A percentile compares a stretch with the other conserved stretches of the same genome.
Conservation (phyloP, 2,329 filamentous ascomycete species). For the Calycina herbarum region DNA sequence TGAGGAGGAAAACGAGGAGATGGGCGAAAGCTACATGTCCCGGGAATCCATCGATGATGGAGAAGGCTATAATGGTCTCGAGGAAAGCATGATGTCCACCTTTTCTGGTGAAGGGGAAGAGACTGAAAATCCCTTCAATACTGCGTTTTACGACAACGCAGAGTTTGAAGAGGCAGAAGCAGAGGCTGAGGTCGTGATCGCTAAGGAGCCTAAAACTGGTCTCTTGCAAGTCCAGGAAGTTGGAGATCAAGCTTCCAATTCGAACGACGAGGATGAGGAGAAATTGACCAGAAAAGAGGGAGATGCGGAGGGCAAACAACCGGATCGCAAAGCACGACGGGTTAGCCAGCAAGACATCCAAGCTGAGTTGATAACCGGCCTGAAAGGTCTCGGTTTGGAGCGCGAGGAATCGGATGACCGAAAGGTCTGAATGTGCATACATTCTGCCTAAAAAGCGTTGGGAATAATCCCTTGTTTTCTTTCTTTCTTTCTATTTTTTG, state of each 20-base stretch:
- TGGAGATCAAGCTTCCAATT: neutral
- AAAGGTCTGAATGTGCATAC: slow-evolving; percentile 19
- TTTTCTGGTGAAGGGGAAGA: slow-evolving; percentile 30
- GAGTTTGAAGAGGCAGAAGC: slow-evolving; percentile 39
- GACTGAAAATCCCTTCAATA: slow-evolving; percentile 22
- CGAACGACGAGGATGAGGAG: neutral
- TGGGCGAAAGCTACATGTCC: slow-evolving; percentile 59
- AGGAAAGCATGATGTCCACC: slow-evolving; percentile 32
- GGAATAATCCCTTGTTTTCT: neutral
- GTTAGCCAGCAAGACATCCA: slow-evolving; percentile 46
- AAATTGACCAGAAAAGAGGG: neutral
- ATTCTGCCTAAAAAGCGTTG: neutral
- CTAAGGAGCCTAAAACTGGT: slow-evolving; percentile 21
- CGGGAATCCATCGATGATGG: slow-evolving; percentile 50
- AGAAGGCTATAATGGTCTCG: slow-evolving; percentile 38
- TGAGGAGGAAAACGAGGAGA: slow-evolving; percentile 51
- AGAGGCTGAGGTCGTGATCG: slow-evolving; percentile 33
- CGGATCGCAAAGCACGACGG: neutral
- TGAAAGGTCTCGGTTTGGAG: slow-evolving; percentile 53
- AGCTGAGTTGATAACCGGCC: slow-evolving; percentile 60
- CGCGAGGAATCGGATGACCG: slow-evolving; percentile 34
- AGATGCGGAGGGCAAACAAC: neutral
- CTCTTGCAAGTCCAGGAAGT: neutral
- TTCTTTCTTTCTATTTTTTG: neutral
- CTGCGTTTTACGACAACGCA: slow-evolving; percentile 36